These are phyloP conservation scores for Boletus rubescentipes DNA, from an alignment of 768 basidiomycete genomes.

Conservation along the genomic window DNA sequence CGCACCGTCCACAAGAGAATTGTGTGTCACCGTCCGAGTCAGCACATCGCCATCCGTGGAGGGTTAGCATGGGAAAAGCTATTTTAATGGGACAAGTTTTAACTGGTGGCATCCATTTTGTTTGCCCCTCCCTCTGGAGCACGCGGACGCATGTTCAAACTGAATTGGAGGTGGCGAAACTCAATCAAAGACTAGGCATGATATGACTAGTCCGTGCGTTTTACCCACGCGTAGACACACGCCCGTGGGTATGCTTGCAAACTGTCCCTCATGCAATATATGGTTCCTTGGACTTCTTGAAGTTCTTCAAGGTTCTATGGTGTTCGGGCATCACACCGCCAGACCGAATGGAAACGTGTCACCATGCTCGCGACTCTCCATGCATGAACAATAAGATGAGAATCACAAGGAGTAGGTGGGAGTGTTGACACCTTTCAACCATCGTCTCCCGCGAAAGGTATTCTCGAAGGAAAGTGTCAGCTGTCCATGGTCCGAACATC, in stretches of 20 bases:
- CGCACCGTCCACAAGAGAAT: not conserved
- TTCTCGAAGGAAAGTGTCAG: not conserved
- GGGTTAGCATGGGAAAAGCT: not conserved
- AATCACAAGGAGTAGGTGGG: not conserved
- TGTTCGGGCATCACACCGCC: not conserved
- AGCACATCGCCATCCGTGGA: not conserved
- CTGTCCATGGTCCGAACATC: not conserved
- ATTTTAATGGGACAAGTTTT: not conserved
- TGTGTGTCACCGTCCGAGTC: not conserved
- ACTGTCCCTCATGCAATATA: not conserved
- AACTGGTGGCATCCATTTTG: not conserved
- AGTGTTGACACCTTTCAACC: not conserved
- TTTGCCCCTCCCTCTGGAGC: not conserved
- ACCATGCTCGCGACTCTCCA: not conserved
- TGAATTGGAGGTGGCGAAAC: conserved; percentile 23
- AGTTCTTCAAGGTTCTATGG: not conserved
- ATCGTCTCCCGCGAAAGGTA: conserved; percentile 20
- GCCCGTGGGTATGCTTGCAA: conserved; percentile 1
- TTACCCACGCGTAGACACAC: conserved; percentile 12
- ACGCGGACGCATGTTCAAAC: conserved; percentile 7
- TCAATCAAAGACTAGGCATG: conserved; percentile 1
- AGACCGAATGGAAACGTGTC: not conserved
- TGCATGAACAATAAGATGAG: not conserved
- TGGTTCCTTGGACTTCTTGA: not conserved
- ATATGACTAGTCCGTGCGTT: not conserved